Evolutionary conservation across 2,329 filamentous ascomycete genomes (phyloP).

Genomic region (Ceratocystis albifundus): DNA sequence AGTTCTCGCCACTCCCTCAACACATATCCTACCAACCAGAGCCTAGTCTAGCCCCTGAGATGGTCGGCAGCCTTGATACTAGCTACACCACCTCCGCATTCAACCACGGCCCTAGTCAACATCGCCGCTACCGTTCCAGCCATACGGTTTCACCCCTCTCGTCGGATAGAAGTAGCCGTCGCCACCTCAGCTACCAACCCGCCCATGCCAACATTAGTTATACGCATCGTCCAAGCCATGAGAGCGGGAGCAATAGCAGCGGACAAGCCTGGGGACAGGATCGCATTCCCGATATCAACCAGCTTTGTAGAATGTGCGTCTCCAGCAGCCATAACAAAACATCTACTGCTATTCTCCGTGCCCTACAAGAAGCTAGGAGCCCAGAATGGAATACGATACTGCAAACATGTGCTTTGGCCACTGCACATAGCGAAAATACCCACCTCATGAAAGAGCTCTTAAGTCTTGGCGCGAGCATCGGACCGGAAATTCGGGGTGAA

Average conservation of each 20-base stretch:
- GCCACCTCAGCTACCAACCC: conserved; percentile 4
- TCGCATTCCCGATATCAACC: background rate
- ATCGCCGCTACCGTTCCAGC: background rate
- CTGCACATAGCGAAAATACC: conserved; percentile 18
- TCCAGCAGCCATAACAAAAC: conserved; percentile 23
- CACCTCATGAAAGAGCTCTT: conserved; percentile 19
- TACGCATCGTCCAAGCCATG: conserved; percentile 11
- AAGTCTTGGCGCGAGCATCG: conserved; percentile 1
- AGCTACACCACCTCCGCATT: background rate
- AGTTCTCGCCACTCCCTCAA: background rate
- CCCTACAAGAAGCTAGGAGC: background rate
- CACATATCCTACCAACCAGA: background rate
- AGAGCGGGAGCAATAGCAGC: conserved; percentile 16
- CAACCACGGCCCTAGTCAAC: background rate
- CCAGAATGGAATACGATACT: conserved; percentile 5
- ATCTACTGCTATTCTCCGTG: conserved; percentile 20
- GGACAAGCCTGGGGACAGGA: conserved; percentile 8
- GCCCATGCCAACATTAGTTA: background rate
- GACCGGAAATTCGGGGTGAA: conserved; percentile 1
- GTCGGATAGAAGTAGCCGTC: background rate
- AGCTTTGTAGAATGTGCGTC: conserved; percentile 23
- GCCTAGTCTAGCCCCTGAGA: background rate
- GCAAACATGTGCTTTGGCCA: conserved; percentile 13
- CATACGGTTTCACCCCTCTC: conserved; percentile 6
- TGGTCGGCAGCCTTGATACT: background rate